Evolutionary conservation across 2,329 filamentous ascomycete species (phyloP), one percentile per base, ranked within the genome.

Genomic region (Diaporthe sp.): DNA sequence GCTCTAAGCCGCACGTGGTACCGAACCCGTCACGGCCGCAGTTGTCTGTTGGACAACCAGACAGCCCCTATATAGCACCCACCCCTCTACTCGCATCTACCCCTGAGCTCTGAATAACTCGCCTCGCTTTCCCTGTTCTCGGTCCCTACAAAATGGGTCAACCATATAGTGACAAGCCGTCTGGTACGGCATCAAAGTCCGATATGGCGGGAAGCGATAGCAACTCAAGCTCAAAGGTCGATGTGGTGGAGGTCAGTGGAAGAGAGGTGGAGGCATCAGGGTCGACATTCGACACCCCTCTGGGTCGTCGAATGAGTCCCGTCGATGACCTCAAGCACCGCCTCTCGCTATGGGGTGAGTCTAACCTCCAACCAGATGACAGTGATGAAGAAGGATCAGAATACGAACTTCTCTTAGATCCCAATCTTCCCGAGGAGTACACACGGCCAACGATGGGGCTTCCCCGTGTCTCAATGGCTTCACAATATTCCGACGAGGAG

Each of bases 321-420:
- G 79, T 80, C 70, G 80, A 82, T 59, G 80, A 81, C 77, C 77
- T 81, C 71, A 83, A 83, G 78, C 76, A 82, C 73, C 81, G 84
- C 61, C 79, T 84, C 75, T 83, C 84, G 35, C 81, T 84, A 76
- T 86, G 86, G 85, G 81, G 80, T 75, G 82, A 85, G 76, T 83
- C 85, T 71, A 82, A 81, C 61, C 80, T 79, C 75, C 80, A 81
- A 56, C 78, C 81, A 59, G 81, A 79, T 42, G 78, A 85, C 47
- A 79, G 84, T 47, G 85, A 86, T 70, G 87, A 88, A 74, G 81
- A 85, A 72, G 85, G 81, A 61, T 87, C 86, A 37, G 89, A 91
- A 79, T 83, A 89, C 77, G 89, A 90, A 79, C 86, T 88, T 55
- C 84, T 91, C n/a, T 80, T 91, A 78, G 88, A 90, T 77, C 88